These are phyloP conservation scores for Sonneratia alba DNA, from an alignment of 345 rosid species.

Conservation along the genomic window DNA sequence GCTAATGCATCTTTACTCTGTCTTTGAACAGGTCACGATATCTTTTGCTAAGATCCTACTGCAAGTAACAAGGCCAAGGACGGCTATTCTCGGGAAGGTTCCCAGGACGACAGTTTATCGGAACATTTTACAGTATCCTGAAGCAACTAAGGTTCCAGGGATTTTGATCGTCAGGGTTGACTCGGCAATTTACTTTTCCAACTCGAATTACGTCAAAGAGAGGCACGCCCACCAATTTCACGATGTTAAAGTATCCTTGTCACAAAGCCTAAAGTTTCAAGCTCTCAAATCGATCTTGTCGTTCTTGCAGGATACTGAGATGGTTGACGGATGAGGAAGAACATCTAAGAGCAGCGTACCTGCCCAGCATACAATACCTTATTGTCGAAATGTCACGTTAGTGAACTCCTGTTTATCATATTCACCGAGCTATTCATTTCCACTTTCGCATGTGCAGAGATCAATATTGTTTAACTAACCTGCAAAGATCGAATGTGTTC, in stretches of 20 bases:
- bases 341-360: constrained; percentile 23
- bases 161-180: constrained; percentile 76
- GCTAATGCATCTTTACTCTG: not conserved
- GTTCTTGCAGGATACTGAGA: constrained; percentile 57
- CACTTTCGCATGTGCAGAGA: not conserved
- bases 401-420: constrained; percentile 5
- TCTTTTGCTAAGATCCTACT: constrained; percentile 87
- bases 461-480: too few species aligned
- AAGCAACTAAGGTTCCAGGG: constrained; percentile 71
- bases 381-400: constrained; percentile 89
- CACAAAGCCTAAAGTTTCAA: not conserved
- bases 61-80: constrained; percentile 92
- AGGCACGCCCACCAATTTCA: constrained; percentile 30
- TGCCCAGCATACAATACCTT: constrained; percentile 43
- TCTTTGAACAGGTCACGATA: constrained; percentile 49
- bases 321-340: constrained; percentile 86
- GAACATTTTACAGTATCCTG: constrained; percentile 81
- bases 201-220: constrained; percentile 85
- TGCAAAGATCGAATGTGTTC: not conserved
- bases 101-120: constrained; percentile 76
- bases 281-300: not conserved
- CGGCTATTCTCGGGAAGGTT: constrained; percentile 75
- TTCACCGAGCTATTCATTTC: not conserved
- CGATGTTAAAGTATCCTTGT: not conserved
- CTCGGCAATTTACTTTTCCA: constrained; percentile 93